These are phyloP conservation scores for Cyberlindnera mycetangii DNA, from an alignment of 805 yeast species.

Conservation along the genomic window DNA sequence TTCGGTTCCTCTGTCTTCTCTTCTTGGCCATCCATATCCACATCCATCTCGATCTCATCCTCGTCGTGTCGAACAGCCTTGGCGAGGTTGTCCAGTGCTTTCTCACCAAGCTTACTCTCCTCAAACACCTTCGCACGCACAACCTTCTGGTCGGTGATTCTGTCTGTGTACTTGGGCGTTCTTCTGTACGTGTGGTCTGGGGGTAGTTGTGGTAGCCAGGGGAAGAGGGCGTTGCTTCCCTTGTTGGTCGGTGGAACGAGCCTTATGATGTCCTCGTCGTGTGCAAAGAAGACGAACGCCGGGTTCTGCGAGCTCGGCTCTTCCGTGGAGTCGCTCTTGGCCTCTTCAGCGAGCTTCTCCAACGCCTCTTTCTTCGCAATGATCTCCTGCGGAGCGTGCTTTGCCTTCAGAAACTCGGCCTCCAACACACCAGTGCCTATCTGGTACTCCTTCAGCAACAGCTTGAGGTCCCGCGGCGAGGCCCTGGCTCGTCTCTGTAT, in stretches of 20 bases:
- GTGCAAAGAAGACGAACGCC: constrained; percentile 50
- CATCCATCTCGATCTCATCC: neutral
- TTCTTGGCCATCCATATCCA: neutral
- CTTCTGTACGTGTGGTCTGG: constrained; percentile 89
- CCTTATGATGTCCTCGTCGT: constrained; percentile 47
- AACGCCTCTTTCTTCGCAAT: constrained; percentile 18
- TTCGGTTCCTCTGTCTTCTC: constrained; percentile 10
- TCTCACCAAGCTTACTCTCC: constrained; percentile 80
- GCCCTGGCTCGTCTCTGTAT: constrained; percentile 60
- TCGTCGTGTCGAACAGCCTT: neutral
- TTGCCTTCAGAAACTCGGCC: constrained; percentile 32
- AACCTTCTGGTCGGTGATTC: constrained; percentile 65
- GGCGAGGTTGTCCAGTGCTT: constrained; percentile 63
- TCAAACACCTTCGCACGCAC: constrained; percentile 70
- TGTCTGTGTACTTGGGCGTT: constrained; percentile 64
- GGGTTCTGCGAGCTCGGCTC: constrained; percentile 38
- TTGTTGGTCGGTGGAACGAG: constrained; percentile 52
- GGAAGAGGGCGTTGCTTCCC: constrained; percentile 51
- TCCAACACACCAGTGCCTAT: constrained; percentile 40
- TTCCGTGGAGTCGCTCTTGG: constrained; percentile 9
- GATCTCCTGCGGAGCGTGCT: constrained; percentile 14
- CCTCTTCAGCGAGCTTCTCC: constrained; percentile 14
- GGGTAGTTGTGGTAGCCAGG: constrained; percentile 84
- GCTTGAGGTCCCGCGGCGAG: constrained; percentile 46
- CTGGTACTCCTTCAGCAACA: constrained; percentile 42